These are phyloP conservation scores for Protea cynaroides DNA, from an alignment of 164 flowering plant species.

Conservation along the genomic window DNA sequence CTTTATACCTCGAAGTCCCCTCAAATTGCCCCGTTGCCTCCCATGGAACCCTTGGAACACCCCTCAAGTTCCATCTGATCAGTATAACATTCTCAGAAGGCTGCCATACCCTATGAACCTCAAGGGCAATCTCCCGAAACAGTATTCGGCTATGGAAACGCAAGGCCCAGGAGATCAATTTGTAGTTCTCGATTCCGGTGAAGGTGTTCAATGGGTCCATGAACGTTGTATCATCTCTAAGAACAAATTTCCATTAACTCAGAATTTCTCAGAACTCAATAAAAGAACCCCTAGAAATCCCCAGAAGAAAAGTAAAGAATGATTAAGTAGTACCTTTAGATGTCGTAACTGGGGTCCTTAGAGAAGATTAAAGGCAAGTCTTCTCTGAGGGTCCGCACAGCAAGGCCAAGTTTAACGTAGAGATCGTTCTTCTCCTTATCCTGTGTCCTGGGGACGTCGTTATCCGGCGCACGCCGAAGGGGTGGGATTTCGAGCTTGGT, in stretches of 20 bases:
- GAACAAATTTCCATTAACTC: background rate
- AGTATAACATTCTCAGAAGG: conserved; percentile 73
- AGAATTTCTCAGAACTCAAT: background rate
- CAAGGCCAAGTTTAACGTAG: conserved; percentile 76
- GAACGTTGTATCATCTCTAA: conserved; percentile 83
- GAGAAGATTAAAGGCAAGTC: conserved; percentile 71
- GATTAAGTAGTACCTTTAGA: conserved; percentile 53
- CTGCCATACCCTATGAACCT: conserved; percentile 77
- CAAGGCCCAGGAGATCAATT: conserved; percentile 81
- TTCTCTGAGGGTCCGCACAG: conserved; percentile 84
- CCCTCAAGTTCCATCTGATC: conserved; percentile 80
- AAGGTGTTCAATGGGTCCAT: conserved; percentile 80
- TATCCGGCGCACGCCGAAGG: conserved; percentile 26
- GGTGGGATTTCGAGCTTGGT: conserved; percentile 45
- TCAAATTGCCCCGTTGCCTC: conserved; percentile 79
- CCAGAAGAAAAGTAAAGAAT: background rate
- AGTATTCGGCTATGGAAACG: conserved; percentile 75
- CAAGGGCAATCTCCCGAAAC: conserved; percentile 65
- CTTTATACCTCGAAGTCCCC: conserved; percentile 84
- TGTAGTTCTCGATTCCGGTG: conserved; percentile 78
- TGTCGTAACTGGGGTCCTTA: conserved; percentile 81
- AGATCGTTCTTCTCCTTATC: conserved; percentile 57
- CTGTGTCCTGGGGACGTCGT: conserved; percentile 25
- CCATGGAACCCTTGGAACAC: conserved; percentile 90
- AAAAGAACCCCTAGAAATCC: background rate